Base-by-base conservation (phyloP, 208 protist genomes). In the Acanthamoeba polyphaga region DNA sequence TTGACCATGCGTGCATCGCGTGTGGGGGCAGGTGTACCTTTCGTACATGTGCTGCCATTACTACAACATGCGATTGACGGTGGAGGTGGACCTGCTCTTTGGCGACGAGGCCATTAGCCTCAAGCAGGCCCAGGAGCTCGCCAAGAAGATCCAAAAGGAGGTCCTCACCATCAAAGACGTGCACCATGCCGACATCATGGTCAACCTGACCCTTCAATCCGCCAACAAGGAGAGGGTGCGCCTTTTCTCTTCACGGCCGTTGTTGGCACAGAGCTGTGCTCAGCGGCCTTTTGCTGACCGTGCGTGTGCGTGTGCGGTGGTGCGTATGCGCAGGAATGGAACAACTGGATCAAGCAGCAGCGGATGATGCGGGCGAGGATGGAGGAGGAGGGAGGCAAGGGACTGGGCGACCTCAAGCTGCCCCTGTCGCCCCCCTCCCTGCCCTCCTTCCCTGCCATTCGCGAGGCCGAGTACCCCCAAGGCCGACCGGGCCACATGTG, bases 31-130 rank as follows among this genome's bases (percentile, higher is more conserved):
- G 74, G 74, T 82, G 74, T 82, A 82, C 46, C 74, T 82, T 19
- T 82, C 74, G 22, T 82, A 82, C 74, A 82, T 82, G 74, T 82
- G 74, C 74, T 82, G 74, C 9, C 74, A 82, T 38, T 82, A 82
- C 74, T 55, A 82, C 38, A 82, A 82, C 38, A 82, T 53, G 74
- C 74, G 74, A 7, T 34, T 82, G 19, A 82, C 74, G 74, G 74
- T 82, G 6, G 74, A 82, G 38, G 74, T 82, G 43, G 74, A 82
- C 38, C 38, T 82, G 74, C 74, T 82, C 32, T 82, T 82, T 51
- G 74, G 38, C 46, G 38, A 82, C 6, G 74, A 82, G 74, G 17
- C 17, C 74, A 82, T 82, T 24, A 82, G 74, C 74, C 32, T 82
- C 74, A 82, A 49, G 74, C 27, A 82, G 32, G 74, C 74, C 24